Evolutionary conservation across 495 filamentous ascomycete species (phyloP).

Genomic region (Elasticomyces elasticus): DNA sequence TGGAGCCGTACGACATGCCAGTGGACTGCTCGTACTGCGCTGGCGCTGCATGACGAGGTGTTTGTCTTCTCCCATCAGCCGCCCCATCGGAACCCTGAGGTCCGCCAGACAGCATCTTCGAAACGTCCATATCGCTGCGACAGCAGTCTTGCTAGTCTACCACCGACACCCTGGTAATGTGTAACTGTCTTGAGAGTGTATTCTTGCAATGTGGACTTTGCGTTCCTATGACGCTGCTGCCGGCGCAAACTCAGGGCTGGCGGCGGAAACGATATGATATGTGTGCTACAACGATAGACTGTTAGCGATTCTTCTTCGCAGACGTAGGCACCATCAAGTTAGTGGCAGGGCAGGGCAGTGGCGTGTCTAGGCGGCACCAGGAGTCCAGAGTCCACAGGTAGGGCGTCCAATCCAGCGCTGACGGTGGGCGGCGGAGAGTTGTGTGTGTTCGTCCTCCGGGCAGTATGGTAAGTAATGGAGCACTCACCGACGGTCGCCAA

Average conservation of each 20-base stretch:
- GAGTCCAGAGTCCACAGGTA: neutral
- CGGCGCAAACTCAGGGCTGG: slow-evolving; percentile 14
- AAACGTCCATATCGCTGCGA: slow-evolving; percentile 33
- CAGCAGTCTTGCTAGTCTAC: neutral
- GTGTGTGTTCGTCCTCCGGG: neutral
- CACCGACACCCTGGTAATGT: neutral
- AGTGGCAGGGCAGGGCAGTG: too few relatives aligned
- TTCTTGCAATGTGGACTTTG: neutral
- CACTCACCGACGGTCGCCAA: neutral
- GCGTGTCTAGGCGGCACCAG: too few relatives aligned
- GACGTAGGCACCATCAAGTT: neutral
- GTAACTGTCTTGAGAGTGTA: neutral
- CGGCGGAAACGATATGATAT: neutral
- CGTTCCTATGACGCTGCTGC: slow-evolving; percentile 4
- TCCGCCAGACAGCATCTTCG: slow-evolving; percentile 35
- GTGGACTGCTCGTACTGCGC: neutral
- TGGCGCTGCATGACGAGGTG: slow-evolving; percentile 22
- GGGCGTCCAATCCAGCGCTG: neutral
- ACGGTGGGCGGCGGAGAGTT: neutral
- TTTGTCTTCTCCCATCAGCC: slow-evolving; percentile 15
- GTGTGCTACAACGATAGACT: neutral
- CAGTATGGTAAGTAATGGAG: neutral
- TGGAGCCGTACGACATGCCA: neutral
- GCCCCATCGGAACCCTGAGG: slow-evolving; percentile 14
- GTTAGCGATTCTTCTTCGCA: neutral